Base-by-base conservation (phyloP, 768 basidiomycete genomes). In the Amanita brunnescens region DNA sequence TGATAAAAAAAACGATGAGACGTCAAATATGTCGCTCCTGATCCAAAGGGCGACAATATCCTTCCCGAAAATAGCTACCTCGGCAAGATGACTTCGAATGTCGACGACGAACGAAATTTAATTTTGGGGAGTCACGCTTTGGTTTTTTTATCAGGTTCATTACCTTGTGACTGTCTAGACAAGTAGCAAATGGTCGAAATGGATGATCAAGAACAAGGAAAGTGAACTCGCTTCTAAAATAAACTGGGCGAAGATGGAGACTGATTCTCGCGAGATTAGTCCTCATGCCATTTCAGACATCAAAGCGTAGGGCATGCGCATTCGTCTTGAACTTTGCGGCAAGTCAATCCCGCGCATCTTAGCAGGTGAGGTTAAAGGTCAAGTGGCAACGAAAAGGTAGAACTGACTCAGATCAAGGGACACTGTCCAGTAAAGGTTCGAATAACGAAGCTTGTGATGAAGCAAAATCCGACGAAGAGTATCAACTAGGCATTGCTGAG, bases 81-180 rank as follows among this genome's bases (percentile, higher is more conserved):
- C 3, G 45, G 45, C 3, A 47, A 34, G 54, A 47, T 43, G 41
- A 55, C 67, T 6, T 55, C 64, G 0, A n/a, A n/a, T n/a, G n/a
- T n/a, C n/a, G n/a, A n/a, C n/a, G n/a, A n/a, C n/a, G n/a, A 70
- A 71, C 49, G 58, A 60, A 0, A 23, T 64, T 6, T 58, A 64
- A 39, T 55, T 67, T 12, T 78, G 75, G 75, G 74, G 75, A 39
- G 67, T 66, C 7, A 70, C 71, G 0, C 54, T 75, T 1, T 62
- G 64, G 24, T 71, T 76, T 47, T 75, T 78, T 51, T 76, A 66
- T 53, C 52, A 13, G 1, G 62, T 67, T 16, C 30, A 51, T 1
- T 37, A 18, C 21, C 52, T 61, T 5, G 26, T 52, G 9, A 62
- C 62, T 2, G 55, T 59, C 5, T 61, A 68, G 21, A 68, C 65